A percentile compares a stretch with the other conserved stretches of the same genome.
These are phyloP conservation scores for Prunus fruticosa DNA, from an alignment of 306 rosid genomes.

Conservation along the genomic window DNA sequence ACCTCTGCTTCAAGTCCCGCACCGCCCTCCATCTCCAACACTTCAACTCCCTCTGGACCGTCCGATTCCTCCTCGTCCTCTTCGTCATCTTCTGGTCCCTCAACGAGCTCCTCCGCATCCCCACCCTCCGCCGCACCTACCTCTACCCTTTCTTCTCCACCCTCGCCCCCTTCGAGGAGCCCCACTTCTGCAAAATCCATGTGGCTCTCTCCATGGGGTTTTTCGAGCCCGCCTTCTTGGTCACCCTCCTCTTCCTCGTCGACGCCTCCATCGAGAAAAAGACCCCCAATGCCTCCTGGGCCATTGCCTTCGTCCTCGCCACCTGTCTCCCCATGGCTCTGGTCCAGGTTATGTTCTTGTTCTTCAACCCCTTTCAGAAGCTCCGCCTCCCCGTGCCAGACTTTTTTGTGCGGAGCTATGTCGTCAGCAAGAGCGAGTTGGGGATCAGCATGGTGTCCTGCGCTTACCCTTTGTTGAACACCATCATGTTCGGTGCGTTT, in stretches of 20 bases:
- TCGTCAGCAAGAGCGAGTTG: not conserved
- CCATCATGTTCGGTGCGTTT: slow-evolving; percentile 43
- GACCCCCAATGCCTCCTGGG: slow-evolving; percentile 27
- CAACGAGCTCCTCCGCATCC: slow-evolving; percentile 54
- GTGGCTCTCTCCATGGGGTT: slow-evolving; percentile 53
- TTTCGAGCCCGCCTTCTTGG: slow-evolving; percentile 73
- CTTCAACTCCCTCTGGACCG: slow-evolving; percentile 84
- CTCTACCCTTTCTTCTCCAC: slow-evolving; percentile 25
- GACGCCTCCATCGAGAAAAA: slow-evolving; percentile 50
- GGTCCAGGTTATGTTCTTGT: slow-evolving; percentile 33
- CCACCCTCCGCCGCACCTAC: slow-evolving; percentile 37
- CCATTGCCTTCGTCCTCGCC: slow-evolving; percentile 31
- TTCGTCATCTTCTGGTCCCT: slow-evolving; percentile 63
- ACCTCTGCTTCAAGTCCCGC: slow-evolving; percentile 67
- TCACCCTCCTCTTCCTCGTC: slow-evolving; percentile 62
- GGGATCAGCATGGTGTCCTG: slow-evolving; percentile 36
- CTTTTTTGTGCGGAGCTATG: slow-evolving; percentile 16
- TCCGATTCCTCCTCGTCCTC: slow-evolving; percentile 61
- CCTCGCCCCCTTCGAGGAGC: slow-evolving; percentile 8
- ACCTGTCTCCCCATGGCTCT: slow-evolving; percentile 36
- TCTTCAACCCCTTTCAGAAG: slow-evolving; percentile 26
- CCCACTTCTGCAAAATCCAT: slow-evolving; percentile 51
- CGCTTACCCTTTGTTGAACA: slow-evolving; percentile 49
- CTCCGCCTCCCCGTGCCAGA: slow-evolving; percentile 33
- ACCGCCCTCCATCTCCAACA: slow-evolving; percentile 45